Conservation (phyloP, 2,329 filamentous ascomycete species). For the Penicillium sp. region DNA sequence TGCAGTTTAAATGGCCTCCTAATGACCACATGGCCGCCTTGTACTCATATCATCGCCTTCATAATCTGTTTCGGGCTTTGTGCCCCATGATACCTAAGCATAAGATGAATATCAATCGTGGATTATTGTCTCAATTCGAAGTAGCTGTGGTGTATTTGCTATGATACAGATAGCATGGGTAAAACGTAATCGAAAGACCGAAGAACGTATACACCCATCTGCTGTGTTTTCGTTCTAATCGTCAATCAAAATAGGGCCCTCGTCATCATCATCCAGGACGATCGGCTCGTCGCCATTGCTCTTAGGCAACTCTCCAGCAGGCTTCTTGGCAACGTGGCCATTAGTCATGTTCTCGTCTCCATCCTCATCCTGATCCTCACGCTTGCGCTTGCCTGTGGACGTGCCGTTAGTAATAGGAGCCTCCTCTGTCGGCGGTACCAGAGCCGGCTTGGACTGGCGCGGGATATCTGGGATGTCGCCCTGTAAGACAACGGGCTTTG, state of each 20-base stretch:
- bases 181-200: not conserved
- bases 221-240: constrained; percentile 42
- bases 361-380: constrained; percentile 38
- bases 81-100: not conserved
- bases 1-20: constrained; percentile 45
- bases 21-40: constrained; percentile 36
- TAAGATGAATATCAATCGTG: not conserved
- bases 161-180: not conserved
- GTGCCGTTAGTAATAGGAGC: constrained; percentile 19
- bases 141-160: not conserved
- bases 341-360: constrained; percentile 26
- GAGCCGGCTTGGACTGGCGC: constrained; percentile 40
- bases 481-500: constrained; percentile 39
- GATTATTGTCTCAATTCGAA: not conserved
- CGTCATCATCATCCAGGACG: constrained; percentile 48
- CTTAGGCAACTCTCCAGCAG: constrained; percentile 37
- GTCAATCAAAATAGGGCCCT: constrained; percentile 62
- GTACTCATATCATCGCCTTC: not conserved
- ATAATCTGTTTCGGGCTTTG: not conserved
- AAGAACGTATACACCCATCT: not conserved
- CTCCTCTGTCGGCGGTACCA: constrained; percentile 29
- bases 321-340: constrained; percentile 37
- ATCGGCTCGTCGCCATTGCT: constrained; percentile 39
- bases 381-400: constrained; percentile 41
- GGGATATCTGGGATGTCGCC: constrained; percentile 44